Evolutionary conservation across 208 protist species (phyloP).

Genomic region (Crithidia brevicula): DNA sequence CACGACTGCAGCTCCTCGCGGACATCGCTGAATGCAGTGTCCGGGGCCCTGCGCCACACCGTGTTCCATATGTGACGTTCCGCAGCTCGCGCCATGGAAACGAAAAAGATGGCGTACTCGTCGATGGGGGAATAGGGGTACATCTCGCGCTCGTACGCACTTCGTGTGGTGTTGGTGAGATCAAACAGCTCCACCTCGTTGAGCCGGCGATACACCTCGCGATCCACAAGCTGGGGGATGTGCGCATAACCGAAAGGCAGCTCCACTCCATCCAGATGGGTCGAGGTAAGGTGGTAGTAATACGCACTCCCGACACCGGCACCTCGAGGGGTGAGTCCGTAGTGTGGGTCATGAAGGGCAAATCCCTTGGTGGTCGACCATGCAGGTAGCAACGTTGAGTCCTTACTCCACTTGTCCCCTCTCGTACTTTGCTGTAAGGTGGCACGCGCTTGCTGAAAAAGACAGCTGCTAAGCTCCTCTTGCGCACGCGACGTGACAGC

Average conservation of each 20-base stretch:
- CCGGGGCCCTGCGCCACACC: slow-evolving; percentile 2
- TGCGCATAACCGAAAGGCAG: slow-evolving; percentile 35
- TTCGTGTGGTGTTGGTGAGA: slow-evolving; percentile 25
- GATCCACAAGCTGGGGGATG: slow-evolving; percentile 27
- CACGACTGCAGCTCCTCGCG: slow-evolving; percentile 7
- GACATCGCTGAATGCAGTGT: slow-evolving; percentile 6
- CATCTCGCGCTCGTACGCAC: slow-evolving; percentile 36
- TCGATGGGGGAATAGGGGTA: slow-evolving; percentile 28
- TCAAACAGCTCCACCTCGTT: slow-evolving; percentile 33
- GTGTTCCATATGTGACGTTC: slow-evolving; percentile 26
- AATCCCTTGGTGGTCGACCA: slow-evolving; percentile 19
- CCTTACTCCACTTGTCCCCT: neutral
- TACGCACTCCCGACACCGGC: slow-evolving; percentile 17
- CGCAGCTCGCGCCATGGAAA: slow-evolving; percentile 23
- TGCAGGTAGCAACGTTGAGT: neutral
- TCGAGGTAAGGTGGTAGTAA: slow-evolving; percentile 27
- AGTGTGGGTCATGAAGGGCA: slow-evolving; percentile 9
- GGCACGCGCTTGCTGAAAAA: slow-evolving; percentile 1
- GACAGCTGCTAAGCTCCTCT: slow-evolving; percentile 8
- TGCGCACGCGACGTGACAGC: neutral
- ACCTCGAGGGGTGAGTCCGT: slow-evolving; percentile 10
- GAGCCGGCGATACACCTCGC: slow-evolving; percentile 21
- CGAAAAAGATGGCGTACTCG: slow-evolving; percentile 27
- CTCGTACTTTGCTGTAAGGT: neutral
- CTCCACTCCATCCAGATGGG: slow-evolving; percentile 25